phyloP scores from a whole-genome alignment of 257 asterid species.

The Solanum ossicruentum region DNA sequence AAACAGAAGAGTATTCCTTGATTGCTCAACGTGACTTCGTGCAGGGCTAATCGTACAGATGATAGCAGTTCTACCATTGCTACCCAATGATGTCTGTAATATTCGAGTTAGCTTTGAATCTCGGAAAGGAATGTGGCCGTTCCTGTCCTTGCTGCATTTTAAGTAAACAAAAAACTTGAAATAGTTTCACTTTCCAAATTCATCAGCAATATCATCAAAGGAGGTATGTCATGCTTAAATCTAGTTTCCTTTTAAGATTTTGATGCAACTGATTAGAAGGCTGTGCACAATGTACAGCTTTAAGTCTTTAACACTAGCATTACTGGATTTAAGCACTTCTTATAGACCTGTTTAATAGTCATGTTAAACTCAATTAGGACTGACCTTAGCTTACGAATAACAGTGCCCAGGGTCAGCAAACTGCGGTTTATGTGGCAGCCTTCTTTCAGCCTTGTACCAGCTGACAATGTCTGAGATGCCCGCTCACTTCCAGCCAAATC shows the following conservation, averaged over 20 bases:
- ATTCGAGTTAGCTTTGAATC: slow-evolving; percentile 20
- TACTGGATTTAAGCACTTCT: background rate
- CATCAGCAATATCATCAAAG: background rate
- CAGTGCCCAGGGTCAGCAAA: slow-evolving; percentile 38
- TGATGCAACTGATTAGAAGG: background rate
- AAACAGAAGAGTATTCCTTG: slow-evolving; percentile 16
- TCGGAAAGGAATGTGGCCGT: slow-evolving; percentile 10
- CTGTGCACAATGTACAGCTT: background rate
- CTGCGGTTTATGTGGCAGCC: slow-evolving; percentile 44
- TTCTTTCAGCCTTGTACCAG: slow-evolving; percentile 33
- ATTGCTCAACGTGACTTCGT: slow-evolving; percentile 12
- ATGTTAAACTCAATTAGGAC: background rate
- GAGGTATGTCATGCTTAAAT: background rate
- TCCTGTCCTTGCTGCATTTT: slow-evolving; percentile 12
- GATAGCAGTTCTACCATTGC: slow-evolving; percentile 13
- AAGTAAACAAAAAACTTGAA: background rate
- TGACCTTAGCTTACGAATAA: slow-evolving; percentile 50
- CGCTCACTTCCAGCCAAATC: slow-evolving; percentile 51
- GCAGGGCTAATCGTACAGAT: slow-evolving; percentile 22
- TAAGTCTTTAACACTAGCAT: background rate
- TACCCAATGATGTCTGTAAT: slow-evolving; percentile 13
- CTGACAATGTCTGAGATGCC: slow-evolving; percentile 26
- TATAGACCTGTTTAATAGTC: background rate
- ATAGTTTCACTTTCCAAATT: background rate
- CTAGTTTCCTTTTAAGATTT: background rate